Evolutionary conservation across 768 basidiomycete species (phyloP).

Genomic region (Dioszegia hungarica): DNA sequence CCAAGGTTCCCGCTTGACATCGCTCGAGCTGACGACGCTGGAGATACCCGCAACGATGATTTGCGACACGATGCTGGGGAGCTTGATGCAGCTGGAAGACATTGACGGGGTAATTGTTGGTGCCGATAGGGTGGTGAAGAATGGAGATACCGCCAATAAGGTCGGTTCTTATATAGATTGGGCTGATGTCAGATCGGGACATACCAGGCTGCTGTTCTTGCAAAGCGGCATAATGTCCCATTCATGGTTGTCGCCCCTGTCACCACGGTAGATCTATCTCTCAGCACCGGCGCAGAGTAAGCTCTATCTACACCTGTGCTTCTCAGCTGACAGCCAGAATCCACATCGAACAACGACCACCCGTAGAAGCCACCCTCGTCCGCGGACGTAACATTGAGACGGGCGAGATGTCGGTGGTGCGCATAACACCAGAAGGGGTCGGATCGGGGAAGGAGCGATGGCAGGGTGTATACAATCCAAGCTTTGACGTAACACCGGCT

Average conservation of each 20-base stretch:
- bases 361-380: constrained; percentile 80
- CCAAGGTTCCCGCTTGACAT: constrained; percentile 69
- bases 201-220: constrained; percentile 91
- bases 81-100: constrained; percentile 76
- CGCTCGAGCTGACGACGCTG: constrained; percentile 79
- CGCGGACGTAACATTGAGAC: constrained; percentile 66
- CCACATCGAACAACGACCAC: constrained; percentile 86
- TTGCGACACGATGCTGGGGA: constrained; percentile 96
- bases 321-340: constrained; percentile 54
- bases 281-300: constrained; percentile 63
- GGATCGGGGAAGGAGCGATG: constrained; percentile 43
- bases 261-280: constrained; percentile 81
- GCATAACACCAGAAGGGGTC: constrained; percentile 66
- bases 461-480: constrained; percentile 69
- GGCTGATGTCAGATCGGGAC: constrained; percentile 64
- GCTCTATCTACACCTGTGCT: constrained; percentile 3
- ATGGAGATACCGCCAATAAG: constrained; percentile 98
- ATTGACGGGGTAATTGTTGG: constrained; percentile 84
- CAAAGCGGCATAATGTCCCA: constrained; percentile 73
- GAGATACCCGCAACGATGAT: constrained; percentile 86
- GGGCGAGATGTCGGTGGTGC: constrained; percentile 67
- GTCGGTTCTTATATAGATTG: constrained; percentile 42
- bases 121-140: constrained; percentile 80
- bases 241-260: constrained; percentile 92
- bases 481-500: constrained; percentile 94